Conservation (phyloP, 805 yeast genomes). For the Kluyveromyces nonfermentans region DNA sequence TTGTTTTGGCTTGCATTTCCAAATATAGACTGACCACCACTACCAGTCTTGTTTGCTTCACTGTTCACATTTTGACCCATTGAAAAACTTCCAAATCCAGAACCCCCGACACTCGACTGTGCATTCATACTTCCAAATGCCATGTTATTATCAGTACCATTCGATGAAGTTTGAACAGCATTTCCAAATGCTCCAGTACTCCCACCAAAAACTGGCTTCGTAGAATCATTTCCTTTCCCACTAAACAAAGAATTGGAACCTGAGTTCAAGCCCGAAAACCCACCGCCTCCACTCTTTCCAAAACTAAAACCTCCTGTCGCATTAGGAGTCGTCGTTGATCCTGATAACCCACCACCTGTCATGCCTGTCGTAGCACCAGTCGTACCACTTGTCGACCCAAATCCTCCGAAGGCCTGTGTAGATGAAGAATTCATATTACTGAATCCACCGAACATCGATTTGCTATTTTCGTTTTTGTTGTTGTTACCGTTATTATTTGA, state of each 20-base stretch:
- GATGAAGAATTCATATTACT: background rate
- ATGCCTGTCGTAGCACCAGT: background rate
- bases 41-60: constrained; percentile 1
- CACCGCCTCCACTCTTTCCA: background rate
- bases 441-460: background rate
- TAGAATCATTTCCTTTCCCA: background rate
- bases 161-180: background rate
- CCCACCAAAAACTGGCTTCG: constrained; percentile 3
- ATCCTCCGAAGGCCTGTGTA: constrained; percentile 1
- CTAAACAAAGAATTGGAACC: background rate
- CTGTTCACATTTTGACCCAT: background rate
- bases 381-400: constrained; percentile 4
- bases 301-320: background rate
- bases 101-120: background rate
- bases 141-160: background rate
- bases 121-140: background rate
- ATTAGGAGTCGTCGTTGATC: background rate
- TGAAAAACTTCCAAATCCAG: background rate
- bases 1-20: background rate
- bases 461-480: constrained; percentile 6
- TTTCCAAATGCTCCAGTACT: background rate
- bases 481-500: background rate
- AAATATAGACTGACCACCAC: background rate
- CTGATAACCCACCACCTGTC: background rate
- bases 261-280: too few relatives aligned